Conservation (phyloP, 148 eudicot species). For the Pouteria glomerata region DNA sequence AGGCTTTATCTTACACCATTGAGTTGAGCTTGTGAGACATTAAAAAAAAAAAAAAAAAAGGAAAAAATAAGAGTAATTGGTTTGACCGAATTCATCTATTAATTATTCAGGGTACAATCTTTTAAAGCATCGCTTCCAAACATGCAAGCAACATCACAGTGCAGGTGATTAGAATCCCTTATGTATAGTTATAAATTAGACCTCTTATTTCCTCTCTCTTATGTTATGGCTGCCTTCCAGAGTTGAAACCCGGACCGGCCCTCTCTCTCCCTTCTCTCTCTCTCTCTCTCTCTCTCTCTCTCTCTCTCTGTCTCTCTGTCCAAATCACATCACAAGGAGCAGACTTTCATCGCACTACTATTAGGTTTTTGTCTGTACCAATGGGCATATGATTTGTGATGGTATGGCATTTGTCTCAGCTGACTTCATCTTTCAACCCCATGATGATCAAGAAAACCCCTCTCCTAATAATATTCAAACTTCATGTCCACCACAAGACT, state of each 20-base stretch:
- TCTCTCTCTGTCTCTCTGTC: not conserved
- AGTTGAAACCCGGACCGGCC: not conserved
- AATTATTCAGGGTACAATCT: not conserved
- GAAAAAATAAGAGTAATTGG: not conserved
- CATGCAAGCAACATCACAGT: conserved; percentile 13
- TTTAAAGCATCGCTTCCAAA: not conserved
- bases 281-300: not conserved
- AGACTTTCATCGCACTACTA: not conserved
- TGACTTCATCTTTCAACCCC: conserved; percentile 11
- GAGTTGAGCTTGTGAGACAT: no score
- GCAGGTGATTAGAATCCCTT: conserved; percentile 17
- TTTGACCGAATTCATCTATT: not conserved
- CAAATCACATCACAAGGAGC: conserved; percentile 6
- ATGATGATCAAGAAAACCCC: not conserved
- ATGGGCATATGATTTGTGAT: not conserved
- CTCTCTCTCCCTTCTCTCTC: not conserved
- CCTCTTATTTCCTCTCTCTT: not conserved
- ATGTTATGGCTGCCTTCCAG: conserved; percentile 9
- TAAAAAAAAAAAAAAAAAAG: no score
- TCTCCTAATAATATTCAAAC: not conserved
- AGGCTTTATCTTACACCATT: no score
- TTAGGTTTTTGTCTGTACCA: not conserved
- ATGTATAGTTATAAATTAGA: conserved; percentile 5
- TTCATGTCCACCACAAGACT: not conserved
- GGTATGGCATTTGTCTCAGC: conserved; percentile 13